A percentile compares a stretch with the other conserved stretches of the same genome.
These are phyloP conservation scores for Aspergillus affinis DNA, from an alignment of 495 filamentous ascomycete species.

Conservation along the genomic window DNA sequence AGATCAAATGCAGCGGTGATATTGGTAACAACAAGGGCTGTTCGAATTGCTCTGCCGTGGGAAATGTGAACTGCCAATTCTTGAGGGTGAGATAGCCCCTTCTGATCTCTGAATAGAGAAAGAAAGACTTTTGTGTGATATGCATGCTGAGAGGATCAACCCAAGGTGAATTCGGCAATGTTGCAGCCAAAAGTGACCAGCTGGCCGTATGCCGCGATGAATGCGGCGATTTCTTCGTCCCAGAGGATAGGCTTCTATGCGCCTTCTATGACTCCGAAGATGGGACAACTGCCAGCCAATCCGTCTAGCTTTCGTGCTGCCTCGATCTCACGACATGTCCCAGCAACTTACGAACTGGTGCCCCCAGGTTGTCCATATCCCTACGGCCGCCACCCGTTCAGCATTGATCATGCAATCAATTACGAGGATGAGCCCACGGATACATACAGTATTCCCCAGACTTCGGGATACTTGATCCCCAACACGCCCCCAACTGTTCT, in stretches of 20 bases:
- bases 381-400: slow-evolving; percentile 23
- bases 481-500: slow-evolving; percentile 24
- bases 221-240: slow-evolving; percentile 17
- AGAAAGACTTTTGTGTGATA: background rate
- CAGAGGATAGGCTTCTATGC: slow-evolving; percentile 24
- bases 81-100: slow-evolving; percentile 59
- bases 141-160: background rate
- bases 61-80: slow-evolving; percentile 71
- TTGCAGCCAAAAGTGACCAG: slow-evolving; percentile 22
- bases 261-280: slow-evolving; percentile 18
- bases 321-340: slow-evolving; percentile 20
- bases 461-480: slow-evolving; percentile 31
- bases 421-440: slow-evolving; percentile 35
- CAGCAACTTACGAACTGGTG: slow-evolving; percentile 29
- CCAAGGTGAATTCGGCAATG: slow-evolving; percentile 28
- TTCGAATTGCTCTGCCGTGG: slow-evolving; percentile 75
- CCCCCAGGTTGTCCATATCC: slow-evolving; percentile 18
- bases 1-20: slow-evolving; percentile 96
- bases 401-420: slow-evolving; percentile 22
- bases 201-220: slow-evolving; percentile 34
- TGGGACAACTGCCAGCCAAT: slow-evolving; percentile 17
- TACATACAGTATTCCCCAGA: slow-evolving; percentile 27
- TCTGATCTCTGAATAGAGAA: background rate
- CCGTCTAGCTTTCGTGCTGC: slow-evolving; percentile 21
- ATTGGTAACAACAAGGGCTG: slow-evolving; percentile 72